phyloP scores from a whole-genome alignment of 768 basidiomycete species.

The Solioccasus polychromus region DNA sequence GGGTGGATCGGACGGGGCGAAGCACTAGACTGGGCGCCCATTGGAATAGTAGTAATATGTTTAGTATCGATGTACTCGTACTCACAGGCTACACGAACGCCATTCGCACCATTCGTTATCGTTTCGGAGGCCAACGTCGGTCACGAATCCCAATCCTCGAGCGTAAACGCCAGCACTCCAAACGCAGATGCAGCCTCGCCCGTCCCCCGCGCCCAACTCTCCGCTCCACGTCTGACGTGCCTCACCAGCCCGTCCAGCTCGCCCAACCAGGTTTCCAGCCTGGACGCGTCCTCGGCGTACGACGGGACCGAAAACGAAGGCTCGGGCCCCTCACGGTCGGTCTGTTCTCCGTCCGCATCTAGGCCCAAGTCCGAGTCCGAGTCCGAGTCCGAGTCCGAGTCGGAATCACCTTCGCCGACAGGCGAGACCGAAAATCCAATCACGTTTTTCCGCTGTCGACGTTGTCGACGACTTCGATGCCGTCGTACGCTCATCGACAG shows the following conservation, averaged over 20 bases:
- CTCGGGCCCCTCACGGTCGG: no score
- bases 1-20: no score
- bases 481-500: conserved; percentile 51
- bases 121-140: no score
- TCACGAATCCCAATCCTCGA: conserved; percentile 73
- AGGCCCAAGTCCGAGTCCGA: conserved; percentile 38
- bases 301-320: conserved; percentile 44
- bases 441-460: conserved; percentile 52
- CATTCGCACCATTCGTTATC: no score
- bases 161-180: conserved; percentile 67
- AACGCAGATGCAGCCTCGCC: conserved; percentile 62
- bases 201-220: conserved; percentile 62
- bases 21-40: no score
- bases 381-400: conserved; percentile 29
- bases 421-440: conserved; percentile 53
- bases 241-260: conserved; percentile 72
- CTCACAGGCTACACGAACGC: no score
- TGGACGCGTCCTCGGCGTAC: conserved; percentile 44
- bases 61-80: no score
- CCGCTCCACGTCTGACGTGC: conserved; percentile 66
- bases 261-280: conserved; percentile 59
- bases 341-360: conserved; percentile 1
- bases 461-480: conserved; percentile 62
- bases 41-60: no score
- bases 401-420: conserved; percentile 25